Conservation (phyloP, 208 protist species). For the Crithidia sp. region DNA sequence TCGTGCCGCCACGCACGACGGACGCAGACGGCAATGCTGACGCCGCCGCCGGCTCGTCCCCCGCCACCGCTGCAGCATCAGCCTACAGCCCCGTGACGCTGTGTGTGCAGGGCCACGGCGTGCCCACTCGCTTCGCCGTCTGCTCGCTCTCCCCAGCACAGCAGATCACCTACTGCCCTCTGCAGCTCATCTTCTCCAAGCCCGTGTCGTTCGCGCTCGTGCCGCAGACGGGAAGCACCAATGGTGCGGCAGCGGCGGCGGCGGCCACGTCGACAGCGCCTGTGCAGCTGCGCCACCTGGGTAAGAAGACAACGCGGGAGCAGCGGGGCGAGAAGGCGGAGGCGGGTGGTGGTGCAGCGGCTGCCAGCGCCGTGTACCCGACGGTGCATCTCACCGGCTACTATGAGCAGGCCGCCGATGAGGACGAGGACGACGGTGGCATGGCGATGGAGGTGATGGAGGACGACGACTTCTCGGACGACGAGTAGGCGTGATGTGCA, state of each 20-base stretch:
- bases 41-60: not conserved
- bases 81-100: constrained; percentile 60
- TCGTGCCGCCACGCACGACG: constrained; percentile 25
- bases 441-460: constrained; percentile 32
- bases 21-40: not conserved
- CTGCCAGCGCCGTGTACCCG: constrained; percentile 29
- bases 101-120: constrained; percentile 70
- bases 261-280: not conserved
- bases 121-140: constrained; percentile 61
- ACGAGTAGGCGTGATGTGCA: not conserved
- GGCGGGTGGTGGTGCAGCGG: not conserved
- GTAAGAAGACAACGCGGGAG: constrained; percentile 18
- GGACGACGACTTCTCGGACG: constrained; percentile 20
- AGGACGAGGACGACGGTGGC: constrained; percentile 37
- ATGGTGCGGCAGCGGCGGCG: not conserved
- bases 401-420: constrained; percentile 65
- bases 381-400: constrained; percentile 83
- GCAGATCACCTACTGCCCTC: constrained; percentile 54
- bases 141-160: constrained; percentile 56
- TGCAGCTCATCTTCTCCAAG: constrained; percentile 76
- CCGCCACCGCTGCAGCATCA: not conserved
- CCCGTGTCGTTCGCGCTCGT: constrained; percentile 69
- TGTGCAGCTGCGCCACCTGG: not conserved
- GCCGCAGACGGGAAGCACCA: constrained; percentile 20
- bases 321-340: constrained; percentile 5